These are phyloP conservation scores for Rusavskia elegans DNA, from an alignment of 495 filamentous ascomycete genomes.

Conservation along the genomic window DNA sequence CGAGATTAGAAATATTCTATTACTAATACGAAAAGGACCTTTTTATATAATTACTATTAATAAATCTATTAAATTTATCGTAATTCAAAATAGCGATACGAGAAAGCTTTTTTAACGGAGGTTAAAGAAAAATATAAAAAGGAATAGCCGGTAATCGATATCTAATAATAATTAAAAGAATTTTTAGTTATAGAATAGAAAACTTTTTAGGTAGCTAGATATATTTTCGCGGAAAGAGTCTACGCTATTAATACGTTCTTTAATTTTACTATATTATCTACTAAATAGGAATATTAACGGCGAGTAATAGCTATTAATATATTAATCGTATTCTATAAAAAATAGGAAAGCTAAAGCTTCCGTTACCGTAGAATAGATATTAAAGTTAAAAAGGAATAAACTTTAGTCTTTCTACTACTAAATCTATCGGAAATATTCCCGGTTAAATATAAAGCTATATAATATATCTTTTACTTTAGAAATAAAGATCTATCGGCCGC, in stretches of 20 bases:
- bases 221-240: slow-evolving; percentile 4
- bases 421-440: slow-evolving; percentile 4
- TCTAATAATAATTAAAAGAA: slow-evolving; percentile 16
- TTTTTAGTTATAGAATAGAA: background rate
- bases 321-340: background rate
- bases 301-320: slow-evolving; percentile 2
- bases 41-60: slow-evolving; percentile 2
- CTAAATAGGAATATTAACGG: slow-evolving; percentile 1
- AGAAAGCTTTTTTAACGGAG: slow-evolving; percentile 3
- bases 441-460: slow-evolving; percentile 1
- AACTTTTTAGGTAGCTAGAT: background rate
- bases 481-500: background rate
- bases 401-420: background rate
- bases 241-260: slow-evolving; percentile 5
- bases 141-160: slow-evolving; percentile 20
- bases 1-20: slow-evolving; percentile 2
- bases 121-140: slow-evolving; percentile 14
- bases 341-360: slow-evolving; percentile 1
- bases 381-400: slow-evolving; percentile 2
- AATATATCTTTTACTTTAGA: slow-evolving; percentile 6
- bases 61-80: background rate
- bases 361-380: background rate
- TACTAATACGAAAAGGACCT: slow-evolving; percentile 1
- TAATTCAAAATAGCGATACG: background rate
- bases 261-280: slow-evolving; percentile 3